Evolutionary conservation across 2,329 filamentous ascomycete genomes (phyloP).

Genomic region (Epicoccum nigrum): DNA sequence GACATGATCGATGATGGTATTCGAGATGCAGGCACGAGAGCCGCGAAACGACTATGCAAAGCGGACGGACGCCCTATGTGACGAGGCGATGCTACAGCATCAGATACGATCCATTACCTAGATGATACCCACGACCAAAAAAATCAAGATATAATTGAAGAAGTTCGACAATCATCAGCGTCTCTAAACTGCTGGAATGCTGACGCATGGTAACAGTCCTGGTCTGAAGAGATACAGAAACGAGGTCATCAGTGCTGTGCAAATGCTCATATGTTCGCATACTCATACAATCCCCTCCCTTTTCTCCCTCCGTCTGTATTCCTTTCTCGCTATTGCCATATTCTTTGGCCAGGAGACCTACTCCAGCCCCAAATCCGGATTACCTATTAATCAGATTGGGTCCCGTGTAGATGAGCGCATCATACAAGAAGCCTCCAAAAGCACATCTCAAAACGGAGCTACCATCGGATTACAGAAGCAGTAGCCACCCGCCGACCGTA

Average conservation of each 20-base stretch:
- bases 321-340: slow-evolving; percentile 28
- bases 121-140: slow-evolving; percentile 23
- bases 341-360: slow-evolving; percentile 48
- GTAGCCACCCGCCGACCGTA: slow-evolving; percentile 71
- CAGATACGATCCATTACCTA: slow-evolving; percentile 20
- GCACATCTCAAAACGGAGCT: slow-evolving; percentile 66
- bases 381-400: slow-evolving; percentile 74
- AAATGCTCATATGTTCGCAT: not conserved
- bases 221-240: no score
- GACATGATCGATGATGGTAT: slow-evolving; percentile 18
- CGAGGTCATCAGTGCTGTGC: no score
- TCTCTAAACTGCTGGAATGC: no score
- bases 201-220: no score
- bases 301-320: slow-evolving; percentile 33
- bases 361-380: slow-evolving; percentile 67
- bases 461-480: slow-evolving; percentile 82
- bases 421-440: slow-evolving; percentile 41
- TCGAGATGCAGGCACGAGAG: slow-evolving; percentile 11
- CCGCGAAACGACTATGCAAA: slow-evolving; percentile 3
- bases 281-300: slow-evolving; percentile 36
- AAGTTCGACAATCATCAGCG: not conserved
- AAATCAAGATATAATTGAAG: slow-evolving; percentile 15
- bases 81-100: slow-evolving; percentile 10
- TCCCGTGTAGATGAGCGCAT: slow-evolving; percentile 66
- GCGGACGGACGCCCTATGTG: slow-evolving; percentile 15